Percentiles rank a stretch among this genome's conserved stretches.
Conservation (phyloP, 1,284 basidiomycete genomes). For the Termitomyces sp. region DNA sequence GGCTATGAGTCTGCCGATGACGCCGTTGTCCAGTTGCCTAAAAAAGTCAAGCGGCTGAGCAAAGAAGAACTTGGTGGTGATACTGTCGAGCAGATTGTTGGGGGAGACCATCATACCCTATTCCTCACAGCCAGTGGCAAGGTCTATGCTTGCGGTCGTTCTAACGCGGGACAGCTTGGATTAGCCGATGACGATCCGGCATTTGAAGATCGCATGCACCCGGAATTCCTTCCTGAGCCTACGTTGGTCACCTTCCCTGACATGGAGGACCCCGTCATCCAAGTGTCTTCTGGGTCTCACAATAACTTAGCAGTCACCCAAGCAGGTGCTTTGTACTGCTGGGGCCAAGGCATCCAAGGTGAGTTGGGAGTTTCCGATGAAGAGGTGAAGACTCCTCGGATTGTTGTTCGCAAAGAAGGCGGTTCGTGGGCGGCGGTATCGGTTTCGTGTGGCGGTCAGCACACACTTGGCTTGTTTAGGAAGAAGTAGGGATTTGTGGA, state of each 20-base stretch:
- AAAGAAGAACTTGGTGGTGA: slow-evolving; percentile 66
- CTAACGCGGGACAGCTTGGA: slow-evolving; percentile 77
- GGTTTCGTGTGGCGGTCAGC: slow-evolving; percentile 69
- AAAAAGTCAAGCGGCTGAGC: slow-evolving; percentile 60
- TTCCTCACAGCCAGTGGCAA: slow-evolving; percentile 83
- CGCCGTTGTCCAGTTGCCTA: slow-evolving; percentile 64
- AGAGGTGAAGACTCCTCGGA: slow-evolving; percentile 51
- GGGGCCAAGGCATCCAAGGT: slow-evolving; percentile 79
- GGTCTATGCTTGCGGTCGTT: slow-evolving; percentile 80
- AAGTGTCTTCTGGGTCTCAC: slow-evolving; percentile 74
- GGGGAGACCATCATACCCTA: slow-evolving; percentile 83
- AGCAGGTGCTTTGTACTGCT: slow-evolving; percentile 77
- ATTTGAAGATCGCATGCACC: slow-evolving; percentile 45
- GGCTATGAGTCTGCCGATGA: slow-evolving; percentile 40
- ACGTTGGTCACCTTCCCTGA: slow-evolving; percentile 67
- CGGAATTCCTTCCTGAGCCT: slow-evolving; percentile 59
- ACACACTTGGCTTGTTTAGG: slow-evolving; percentile 64
- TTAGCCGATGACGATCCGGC: slow-evolving; percentile 55
- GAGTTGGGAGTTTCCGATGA: slow-evolving; percentile 63
- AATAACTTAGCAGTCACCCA: slow-evolving; percentile 80
- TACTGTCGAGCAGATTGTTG: slow-evolving; percentile 65
- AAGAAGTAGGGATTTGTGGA: slow-evolving; percentile 34
- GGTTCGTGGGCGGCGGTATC: slow-evolving; percentile 58
- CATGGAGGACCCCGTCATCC: slow-evolving; percentile 64
- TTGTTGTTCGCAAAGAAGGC: slow-evolving; percentile 65